Evolutionary conservation across 768 basidiomycete species (phyloP).

Genomic region (Boletus rubescentipes): DNA sequence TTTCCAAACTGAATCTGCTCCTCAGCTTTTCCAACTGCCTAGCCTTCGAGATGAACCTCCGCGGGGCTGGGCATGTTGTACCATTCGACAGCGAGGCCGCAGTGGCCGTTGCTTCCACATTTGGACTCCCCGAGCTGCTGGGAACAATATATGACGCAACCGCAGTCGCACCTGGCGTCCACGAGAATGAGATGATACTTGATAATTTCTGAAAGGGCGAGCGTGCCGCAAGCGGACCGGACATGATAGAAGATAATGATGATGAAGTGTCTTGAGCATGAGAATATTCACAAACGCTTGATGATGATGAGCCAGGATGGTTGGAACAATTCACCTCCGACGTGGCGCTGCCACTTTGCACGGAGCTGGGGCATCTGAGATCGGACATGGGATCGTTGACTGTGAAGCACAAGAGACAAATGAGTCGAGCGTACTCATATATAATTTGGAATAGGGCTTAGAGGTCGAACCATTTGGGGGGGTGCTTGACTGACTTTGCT

Average conservation of each 20-base stretch:
- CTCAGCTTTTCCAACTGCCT: slow-evolving; percentile 66
- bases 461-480: slow-evolving; percentile 61
- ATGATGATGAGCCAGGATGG: slow-evolving; percentile 10
- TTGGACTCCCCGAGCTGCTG: slow-evolving; percentile 12
- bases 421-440: slow-evolving; percentile 62
- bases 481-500: slow-evolving; percentile 22
- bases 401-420: slow-evolving; percentile 38
- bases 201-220: slow-evolving; percentile 60
- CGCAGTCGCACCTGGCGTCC: slow-evolving; percentile 43
- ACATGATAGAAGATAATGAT: slow-evolving; percentile 48
- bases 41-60: slow-evolving; percentile 58
- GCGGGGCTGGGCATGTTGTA: slow-evolving; percentile 20
- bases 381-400: slow-evolving; percentile 27
- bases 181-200: slow-evolving; percentile 56
- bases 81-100: slow-evolving; percentile 6
- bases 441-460: slow-evolving; percentile 48
- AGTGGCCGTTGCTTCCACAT: slow-evolving; percentile 9
- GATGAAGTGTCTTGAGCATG: slow-evolving; percentile 34
- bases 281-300: slow-evolving; percentile 27
- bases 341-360: slow-evolving; percentile 25
- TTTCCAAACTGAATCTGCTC: slow-evolving; percentile 48
- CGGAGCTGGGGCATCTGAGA: slow-evolving; percentile 41
- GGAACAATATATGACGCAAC: slow-evolving; percentile 26
- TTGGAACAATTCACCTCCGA: slow-evolving; percentile 32
- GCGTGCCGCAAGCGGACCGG: slow-evolving; percentile 54